Base-by-base conservation (phyloP, 257 asterid genomes). In the Nicotiana knightiana region DNA sequence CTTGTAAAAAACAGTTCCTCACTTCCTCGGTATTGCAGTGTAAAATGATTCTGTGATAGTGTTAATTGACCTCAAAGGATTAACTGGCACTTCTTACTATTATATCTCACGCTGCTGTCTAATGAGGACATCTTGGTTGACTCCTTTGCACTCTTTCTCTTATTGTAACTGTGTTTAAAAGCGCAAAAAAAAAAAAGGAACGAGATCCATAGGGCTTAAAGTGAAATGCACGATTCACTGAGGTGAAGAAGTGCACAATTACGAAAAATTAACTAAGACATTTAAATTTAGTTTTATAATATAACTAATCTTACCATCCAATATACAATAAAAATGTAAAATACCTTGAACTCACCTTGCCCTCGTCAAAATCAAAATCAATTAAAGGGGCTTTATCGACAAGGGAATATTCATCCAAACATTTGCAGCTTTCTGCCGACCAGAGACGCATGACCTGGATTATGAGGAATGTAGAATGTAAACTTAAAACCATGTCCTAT, bases 281-380 rank as follows among this genome's bases (percentile, higher is more conserved):
- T 13, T 46, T 71, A 24, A 46, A 71, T 12, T 46, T 71, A 12
- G 59, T 46, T 43, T 5, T 71, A 46, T 17, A 43, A 71, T 12
- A 70, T 43, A 71, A 13, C 79, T 46, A 71, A 46, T 6, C 61
- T 71, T 13, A 71, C 61, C 21, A 46, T 71, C 39, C 35, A 75
- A 82, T 63, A 85, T 28, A 86, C 37, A 81, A 66, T 26, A 68
- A 67, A 6, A 59, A 83, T 61, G 73, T 15, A 55, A 62, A 18
- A 61, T 33, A 79, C 55, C 68, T 75, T 81, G 28, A 81, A 55
- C 55, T 88, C 90, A 95, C 99, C 99, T 95, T 96, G 77, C 94
- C 90, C 88, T 94, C 99, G 59, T 96, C 99, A 81, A 92, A 96
- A 86, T 96, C 97, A 86, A 91, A 96, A 88, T 96, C 98, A 83